Evolutionary conservation across 78 protist genomes (phyloP).

Genomic region (slime mould (Dictyostelium discoideum)): dicty_2.7 NC_007088.5:1518501-1519000

Average conservation of each 20-base stretch:
- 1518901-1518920: conserved; percentile 46
- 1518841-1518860: conserved; percentile 48
- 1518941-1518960: conserved; percentile 24
- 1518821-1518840: conserved; percentile 51
- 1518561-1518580: conserved; percentile 16
- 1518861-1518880: conserved; percentile 42
- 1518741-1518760: not conserved
- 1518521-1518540: conserved; percentile 38
- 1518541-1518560: conserved; percentile 46
- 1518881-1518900: conserved; percentile 26
- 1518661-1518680: conserved; percentile 23
- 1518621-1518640: not conserved
- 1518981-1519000: conserved; percentile 13
- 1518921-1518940: conserved; percentile 40
- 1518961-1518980: conserved; percentile 2
- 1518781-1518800: not conserved
- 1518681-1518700: conserved; percentile 59
- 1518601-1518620: conserved; percentile 17
- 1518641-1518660: conserved; percentile 25
- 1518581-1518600: conserved; percentile 4
- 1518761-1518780: conserved; percentile 30
- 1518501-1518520: not conserved
- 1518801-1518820: conserved; percentile 38
- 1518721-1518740: not conserved
- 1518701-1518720: conserved; percentile 35